A percentile compares a stretch with the other conserved stretches of the same genome.
These are phyloP conservation scores for Mycena alexandri DNA, from an alignment of 768 basidiomycete species.

Conservation along the genomic window DNA sequence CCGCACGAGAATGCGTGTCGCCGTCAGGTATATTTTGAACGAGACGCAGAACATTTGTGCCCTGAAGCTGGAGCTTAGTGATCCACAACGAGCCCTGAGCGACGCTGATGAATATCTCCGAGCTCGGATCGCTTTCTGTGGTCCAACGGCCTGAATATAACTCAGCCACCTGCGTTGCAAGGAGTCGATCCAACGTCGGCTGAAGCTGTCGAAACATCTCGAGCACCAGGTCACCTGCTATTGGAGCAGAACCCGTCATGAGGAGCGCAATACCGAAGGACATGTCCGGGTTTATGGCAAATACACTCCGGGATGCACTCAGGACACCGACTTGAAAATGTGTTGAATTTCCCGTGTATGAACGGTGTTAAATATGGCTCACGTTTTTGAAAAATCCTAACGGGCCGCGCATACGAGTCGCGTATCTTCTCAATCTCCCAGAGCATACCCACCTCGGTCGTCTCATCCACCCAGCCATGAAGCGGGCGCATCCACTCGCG, in stretches of 20 bases:
- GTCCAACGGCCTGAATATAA: slow-evolving; percentile 32
- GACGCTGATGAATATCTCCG: slow-evolving; percentile 30
- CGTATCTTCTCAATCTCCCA: slow-evolving; percentile 40
- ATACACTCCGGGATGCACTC: slow-evolving; percentile 37
- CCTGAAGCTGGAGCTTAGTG: slow-evolving; percentile 28
- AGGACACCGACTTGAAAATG: slow-evolving; percentile 39
- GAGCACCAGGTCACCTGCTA: slow-evolving; percentile 32
- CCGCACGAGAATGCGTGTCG: not conserved
- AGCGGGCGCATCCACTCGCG: slow-evolving; percentile 44
- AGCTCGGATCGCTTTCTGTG: not conserved
- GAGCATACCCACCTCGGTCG: slow-evolving; percentile 38
- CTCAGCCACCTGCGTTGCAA: slow-evolving; percentile 4
- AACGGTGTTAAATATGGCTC: not conserved
- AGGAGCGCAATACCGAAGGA: slow-evolving; percentile 34
- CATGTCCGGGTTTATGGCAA: slow-evolving; percentile 40
- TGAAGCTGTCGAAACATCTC: slow-evolving; percentile 36
- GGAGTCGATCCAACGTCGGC: slow-evolving; percentile 40
- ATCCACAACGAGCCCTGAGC: slow-evolving; percentile 36
- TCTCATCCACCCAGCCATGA: slow-evolving; percentile 40
- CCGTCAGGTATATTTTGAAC: slow-evolving; percentile 22
- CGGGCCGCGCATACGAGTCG: slow-evolving; percentile 25
- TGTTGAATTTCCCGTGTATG: not conserved
- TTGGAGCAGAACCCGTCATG: slow-evolving; percentile 32
- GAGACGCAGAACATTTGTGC: slow-evolving; percentile 35
- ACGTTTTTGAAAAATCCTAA: slow-evolving; percentile 28